A percentile compares a stretch with the other conserved stretches of the same genome.
Conservation (phyloP, 805 yeast species). For the Cyberlindnera euphorbiiphila region DNA sequence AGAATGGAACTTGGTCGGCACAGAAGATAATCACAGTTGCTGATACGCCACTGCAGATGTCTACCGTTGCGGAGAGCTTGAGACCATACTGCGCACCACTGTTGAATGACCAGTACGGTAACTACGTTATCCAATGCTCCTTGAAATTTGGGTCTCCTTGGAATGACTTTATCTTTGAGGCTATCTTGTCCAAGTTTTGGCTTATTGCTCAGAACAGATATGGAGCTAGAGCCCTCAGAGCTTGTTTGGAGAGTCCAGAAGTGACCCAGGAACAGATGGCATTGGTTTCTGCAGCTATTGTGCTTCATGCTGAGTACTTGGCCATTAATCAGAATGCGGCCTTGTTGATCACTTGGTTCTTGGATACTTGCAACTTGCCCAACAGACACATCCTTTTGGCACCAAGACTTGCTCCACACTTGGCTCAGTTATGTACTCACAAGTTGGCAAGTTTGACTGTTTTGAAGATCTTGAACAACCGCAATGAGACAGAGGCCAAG, state of each 20-base stretch:
- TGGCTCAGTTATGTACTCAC: conserved; percentile 66
- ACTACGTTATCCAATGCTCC: conserved; percentile 93
- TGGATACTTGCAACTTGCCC: conserved; percentile 74
- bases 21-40: conserved; percentile 87
- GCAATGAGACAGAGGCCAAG: conserved; percentile 62
- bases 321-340: conserved; percentile 87
- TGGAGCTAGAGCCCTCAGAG: conserved; percentile 93
- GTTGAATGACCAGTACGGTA: conserved; percentile 94
- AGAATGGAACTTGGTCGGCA: conserved; percentile 99
- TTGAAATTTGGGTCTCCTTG: conserved; percentile 85
- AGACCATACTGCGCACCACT: conserved; percentile 79
- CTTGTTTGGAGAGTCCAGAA: conserved; percentile 79
- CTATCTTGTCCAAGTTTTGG: conserved; percentile 72
- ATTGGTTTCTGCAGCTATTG: conserved; percentile 71
- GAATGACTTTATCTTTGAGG: conserved; percentile 85
- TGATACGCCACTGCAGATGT: conserved; percentile 55
- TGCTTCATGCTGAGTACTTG: conserved; percentile 72
- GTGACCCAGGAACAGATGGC: conserved; percentile 65
- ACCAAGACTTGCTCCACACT: conserved; percentile 54
- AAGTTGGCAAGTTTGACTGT: conserved; percentile 83
- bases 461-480: conserved; percentile 67
- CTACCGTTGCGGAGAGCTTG: conserved; percentile 63
- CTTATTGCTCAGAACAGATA: conserved; percentile 83
- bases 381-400: conserved; percentile 66
- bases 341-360: conserved; percentile 85